A percentile compares a stretch with the other conserved stretches of the same genome.
phyloP scores from a whole-genome alignment of 2,329 filamentous ascomycete genomes.

The Ascochyta koolunga region DNA sequence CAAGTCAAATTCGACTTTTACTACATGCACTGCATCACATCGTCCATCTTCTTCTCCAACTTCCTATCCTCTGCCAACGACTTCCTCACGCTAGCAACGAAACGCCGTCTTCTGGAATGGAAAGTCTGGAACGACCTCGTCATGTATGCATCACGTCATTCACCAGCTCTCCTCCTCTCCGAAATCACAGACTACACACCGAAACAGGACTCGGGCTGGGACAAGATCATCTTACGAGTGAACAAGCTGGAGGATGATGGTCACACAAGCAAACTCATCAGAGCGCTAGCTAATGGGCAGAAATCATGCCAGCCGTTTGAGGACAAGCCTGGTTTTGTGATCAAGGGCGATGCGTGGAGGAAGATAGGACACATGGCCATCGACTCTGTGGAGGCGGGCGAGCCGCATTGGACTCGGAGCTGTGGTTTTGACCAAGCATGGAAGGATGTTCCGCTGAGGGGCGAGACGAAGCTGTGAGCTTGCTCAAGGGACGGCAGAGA shows the following conservation, averaged over 20 bases:
- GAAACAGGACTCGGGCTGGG: conserved; percentile 49
- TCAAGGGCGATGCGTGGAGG: conserved; percentile 66
- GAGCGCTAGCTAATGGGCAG: conserved; percentile 71
- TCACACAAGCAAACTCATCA: conserved; percentile 76
- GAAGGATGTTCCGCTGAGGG: conserved; percentile 52
- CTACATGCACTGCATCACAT: conserved; percentile 78
- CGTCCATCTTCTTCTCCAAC: conserved; percentile 72
- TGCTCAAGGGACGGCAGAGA: not conserved
- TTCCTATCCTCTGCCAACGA: conserved; percentile 60
- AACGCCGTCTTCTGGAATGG: conserved; percentile 77
- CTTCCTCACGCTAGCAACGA: conserved; percentile 66
- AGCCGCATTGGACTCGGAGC: conserved; percentile 64
- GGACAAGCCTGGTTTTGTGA: conserved; percentile 50
- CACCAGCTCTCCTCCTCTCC: conserved; percentile 64
- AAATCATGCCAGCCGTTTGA: conserved; percentile 56
- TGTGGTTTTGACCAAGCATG: conserved; percentile 71
- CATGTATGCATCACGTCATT: conserved; percentile 73
- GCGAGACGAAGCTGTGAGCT: conserved; percentile 30
- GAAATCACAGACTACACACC: conserved; percentile 67
- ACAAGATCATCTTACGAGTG: conserved; percentile 53
- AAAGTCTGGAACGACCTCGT: conserved; percentile 78
- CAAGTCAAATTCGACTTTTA: conserved; percentile 78
- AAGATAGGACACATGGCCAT: conserved; percentile 66
- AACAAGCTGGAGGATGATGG: conserved; percentile 72
- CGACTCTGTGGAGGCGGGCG: conserved; percentile 64